Base-by-base conservation (phyloP, 257 asterid species). In the Echium plantagineum region DNA sequence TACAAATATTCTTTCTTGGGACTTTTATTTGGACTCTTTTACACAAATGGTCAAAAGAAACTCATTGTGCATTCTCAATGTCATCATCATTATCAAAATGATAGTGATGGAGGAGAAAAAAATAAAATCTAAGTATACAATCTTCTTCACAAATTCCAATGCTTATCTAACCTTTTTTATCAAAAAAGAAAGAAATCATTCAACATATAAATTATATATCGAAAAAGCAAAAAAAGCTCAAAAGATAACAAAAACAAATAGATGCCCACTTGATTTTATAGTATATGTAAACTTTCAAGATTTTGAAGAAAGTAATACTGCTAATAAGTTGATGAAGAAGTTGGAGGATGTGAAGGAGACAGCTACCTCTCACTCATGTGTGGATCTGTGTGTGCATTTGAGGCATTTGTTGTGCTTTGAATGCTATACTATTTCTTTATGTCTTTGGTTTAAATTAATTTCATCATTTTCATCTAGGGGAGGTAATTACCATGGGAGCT, bases 21-120 rank as follows among this genome's bases (percentile, higher is more conserved):
- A 51, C 63, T 75, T 74, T 77, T 74, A 73, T 61, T 71, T 77
- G 61, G 71, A 68, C 77, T 58, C 75, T 77, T 77, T 77, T 70
- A 64, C 82, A 10, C 22, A 5, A 60, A 71, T 68, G 75, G 83
- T 78, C 83, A 78, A 78, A 78, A 78, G 75, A 73, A 20, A 59
- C 73, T 67, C 26, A 63, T 61, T 61, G 76, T 65, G 64, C 80
- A 71, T 70, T 77, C 71, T 68, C 71, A 53, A 73, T 68, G 74
- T 74, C 83, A 78, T 78, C 71, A 74, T 68, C 77, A 66, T 26
- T 20, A 68, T 68, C 67, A 69, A 69, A 57, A 18, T 55, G 58
- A 28, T 54, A 58, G 31, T 55, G 55, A 72, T 63, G 62, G 5
- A 28, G 58, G 42, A 61, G 70, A 49, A 55, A 26, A 69, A 64